These are phyloP conservation scores for Pelargonium citronellum DNA, from an alignment of 441 rosid genomes.

Conservation along the genomic window DNA sequence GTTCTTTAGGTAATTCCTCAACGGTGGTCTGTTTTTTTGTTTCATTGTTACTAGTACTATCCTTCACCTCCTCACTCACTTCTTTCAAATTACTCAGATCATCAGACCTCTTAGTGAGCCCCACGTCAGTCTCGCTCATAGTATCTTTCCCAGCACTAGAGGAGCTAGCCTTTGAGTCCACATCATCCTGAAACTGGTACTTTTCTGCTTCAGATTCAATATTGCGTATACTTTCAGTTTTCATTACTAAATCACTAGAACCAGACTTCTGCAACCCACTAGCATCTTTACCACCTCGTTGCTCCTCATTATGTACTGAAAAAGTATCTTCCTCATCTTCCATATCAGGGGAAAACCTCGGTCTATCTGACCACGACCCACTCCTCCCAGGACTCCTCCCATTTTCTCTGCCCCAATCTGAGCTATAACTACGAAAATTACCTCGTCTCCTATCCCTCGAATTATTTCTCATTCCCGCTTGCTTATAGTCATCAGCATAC, in stretches of 20 bases:
- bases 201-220: constrained; percentile 45
- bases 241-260: constrained; percentile 33
- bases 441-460: constrained; percentile 64
- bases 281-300: constrained; percentile 45
- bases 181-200: constrained; percentile 38
- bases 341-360: constrained; percentile 43
- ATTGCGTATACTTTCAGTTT: constrained; percentile 46
- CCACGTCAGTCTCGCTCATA: constrained; percentile 32
- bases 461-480: constrained; percentile 44
- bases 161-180: constrained; percentile 49
- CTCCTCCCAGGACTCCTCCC: constrained; percentile 39
- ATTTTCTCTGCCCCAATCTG: constrained; percentile 60
- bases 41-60: constrained; percentile 26
- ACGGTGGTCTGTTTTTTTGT: constrained; percentile 35
- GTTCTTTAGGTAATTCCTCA: constrained; percentile 34
- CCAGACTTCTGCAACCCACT: constrained; percentile 48
- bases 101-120: constrained; percentile 40
- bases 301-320: constrained; percentile 55
- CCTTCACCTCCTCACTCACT: constrained; percentile 43
- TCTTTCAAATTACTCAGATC: constrained; percentile 27
- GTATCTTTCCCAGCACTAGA: constrained; percentile 41
- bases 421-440: constrained; percentile 38
- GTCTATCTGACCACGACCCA: constrained; percentile 62
- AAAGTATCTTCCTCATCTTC: constrained; percentile 48
- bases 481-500: constrained; percentile 50